Conservation (phyloP, 2,329 filamentous ascomycete species). For the Ceratocystiopsis minuta region DNA sequence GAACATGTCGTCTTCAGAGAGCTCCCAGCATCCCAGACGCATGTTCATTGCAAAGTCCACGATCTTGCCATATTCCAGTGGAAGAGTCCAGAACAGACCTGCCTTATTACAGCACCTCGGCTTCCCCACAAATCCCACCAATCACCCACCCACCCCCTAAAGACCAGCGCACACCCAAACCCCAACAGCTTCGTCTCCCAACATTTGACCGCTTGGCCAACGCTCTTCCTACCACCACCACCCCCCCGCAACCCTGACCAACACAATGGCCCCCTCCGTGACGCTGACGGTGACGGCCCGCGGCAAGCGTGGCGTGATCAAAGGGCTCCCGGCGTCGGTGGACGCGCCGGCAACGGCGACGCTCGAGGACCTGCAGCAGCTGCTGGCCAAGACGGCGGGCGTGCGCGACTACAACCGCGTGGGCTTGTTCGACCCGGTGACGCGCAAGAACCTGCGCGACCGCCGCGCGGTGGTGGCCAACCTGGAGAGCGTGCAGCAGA, state of each 20-base stretch:
- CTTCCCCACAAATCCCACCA: too few relatives aligned
- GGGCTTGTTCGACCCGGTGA: constrained; percentile 41
- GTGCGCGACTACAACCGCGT: constrained; percentile 42
- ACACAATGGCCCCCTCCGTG: constrained; percentile 6
- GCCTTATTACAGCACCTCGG: too few relatives aligned
- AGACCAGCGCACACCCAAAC: too few relatives aligned
- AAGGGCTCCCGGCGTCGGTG: constrained; percentile 32
- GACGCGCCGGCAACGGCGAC: constrained; percentile 32
- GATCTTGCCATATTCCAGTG: too few relatives aligned
- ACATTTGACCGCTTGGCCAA: too few relatives aligned
- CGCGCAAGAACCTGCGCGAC: constrained; percentile 46
- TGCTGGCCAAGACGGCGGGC: constrained; percentile 31
- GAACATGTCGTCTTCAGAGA: too few relatives aligned
- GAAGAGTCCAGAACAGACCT: too few relatives aligned
- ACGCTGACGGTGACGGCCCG: constrained; percentile 26
- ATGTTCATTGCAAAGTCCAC: too few relatives aligned
- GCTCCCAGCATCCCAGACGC: too few relatives aligned
- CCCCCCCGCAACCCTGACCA: too few relatives aligned
- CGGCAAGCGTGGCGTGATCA: constrained; percentile 32
- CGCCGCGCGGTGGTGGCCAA: constrained; percentile 34
- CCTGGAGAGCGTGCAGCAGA: constrained; percentile 28
- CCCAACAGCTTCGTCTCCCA: neutral
- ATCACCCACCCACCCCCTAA: too few relatives aligned
- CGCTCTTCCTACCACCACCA: too few relatives aligned
- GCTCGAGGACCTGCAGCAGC: constrained; percentile 40